Percentiles rank a stretch among this genome's conserved stretches.
Evolutionary conservation across 148 eudicot genomes (phyloP).

Genomic region (Cornus controversa): DNA sequence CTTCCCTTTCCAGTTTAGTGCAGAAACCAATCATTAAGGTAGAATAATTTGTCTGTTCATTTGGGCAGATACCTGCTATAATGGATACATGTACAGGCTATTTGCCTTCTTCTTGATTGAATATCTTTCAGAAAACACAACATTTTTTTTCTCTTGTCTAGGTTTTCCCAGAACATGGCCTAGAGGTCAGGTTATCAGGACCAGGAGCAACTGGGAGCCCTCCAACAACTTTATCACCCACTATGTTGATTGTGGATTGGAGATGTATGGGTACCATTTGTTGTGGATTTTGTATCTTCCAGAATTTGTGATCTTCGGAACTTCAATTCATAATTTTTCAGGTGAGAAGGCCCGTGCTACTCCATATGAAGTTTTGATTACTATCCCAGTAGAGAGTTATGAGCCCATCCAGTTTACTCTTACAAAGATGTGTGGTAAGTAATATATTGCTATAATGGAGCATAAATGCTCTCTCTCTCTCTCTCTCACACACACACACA

Average conservation of each 20-base stretch:
- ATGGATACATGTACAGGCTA: neutral
- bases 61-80: neutral
- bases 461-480: slow-evolving; percentile 6
- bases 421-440: slow-evolving; percentile 79
- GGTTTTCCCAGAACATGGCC: slow-evolving; percentile 73
- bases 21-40: slow-evolving; percentile 78
- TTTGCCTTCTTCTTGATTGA: neutral
- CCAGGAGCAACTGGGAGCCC: slow-evolving; percentile 75
- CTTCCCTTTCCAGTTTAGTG: slow-evolving; percentile 74
- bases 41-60: slow-evolving; percentile 6
- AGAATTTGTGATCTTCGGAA: slow-evolving; percentile 1
- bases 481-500: neutral
- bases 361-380: slow-evolving; percentile 78
- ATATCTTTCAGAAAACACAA: neutral
- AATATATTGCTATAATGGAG: neutral
- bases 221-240: slow-evolving; percentile 88
- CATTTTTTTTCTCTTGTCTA: slow-evolving; percentile 21
- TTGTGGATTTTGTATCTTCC: slow-evolving; percentile 4
- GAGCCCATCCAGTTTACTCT: slow-evolving; percentile 76
- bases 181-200: slow-evolving; percentile 75
- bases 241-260: slow-evolving; percentile 70
- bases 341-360: slow-evolving; percentile 56
- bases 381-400: slow-evolving; percentile 70
- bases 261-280: slow-evolving; percentile 34
- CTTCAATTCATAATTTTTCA: slow-evolving; percentile 27